Evolutionary conservation across 1,139 yeast genomes (phyloP), one percentile per base, ranked within the genome.

Genomic region (Yamadazyma sp.): DNA sequence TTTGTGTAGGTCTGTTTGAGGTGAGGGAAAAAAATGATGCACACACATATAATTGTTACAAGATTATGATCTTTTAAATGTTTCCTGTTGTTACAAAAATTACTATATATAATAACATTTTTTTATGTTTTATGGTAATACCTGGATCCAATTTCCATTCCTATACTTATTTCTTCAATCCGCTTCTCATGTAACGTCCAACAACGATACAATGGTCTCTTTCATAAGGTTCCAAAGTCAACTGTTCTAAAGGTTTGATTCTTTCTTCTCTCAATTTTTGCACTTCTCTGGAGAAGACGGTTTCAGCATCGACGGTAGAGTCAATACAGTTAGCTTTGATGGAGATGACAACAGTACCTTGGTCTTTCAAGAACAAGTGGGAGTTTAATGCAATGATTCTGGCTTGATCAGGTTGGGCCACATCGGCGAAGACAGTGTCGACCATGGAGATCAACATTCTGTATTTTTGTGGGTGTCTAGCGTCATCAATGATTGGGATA

Each of bases 261-360:
- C 96, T 85, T 78, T 92, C 98, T 73, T 91, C 98, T 76, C 98
- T 87, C 73, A 92, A 82, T 73, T 92, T 92, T 74, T 92, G 98
- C 47, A 92, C 98, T 77, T 92, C 98, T 77, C 98, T 88, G 49
- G 98, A 98, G 65, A 92, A 92, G 50, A 92, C 98, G 46, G 97
- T 91, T 78, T 92, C 98, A 54, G 98, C 98, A 66, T 91, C 98
- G 47, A 92, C 97, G 47, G 98, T 92, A 40, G 98, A 92, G 74
- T 92, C 98, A 67, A 92, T 92, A 88, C 98, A 92, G 88, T 92
- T 92, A 58, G 98, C 98, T 81, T 92, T 91, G 74, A 92, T 91
- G 59, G 98, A 89, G 63, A 92, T 92, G 53, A 92, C 94, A 56
- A 92, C 98, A 65, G 95, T 94, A 73, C 98, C 98, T 72, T 85